A percentile compares a stretch with the other conserved stretches of the same genome.
Conservation (phyloP, 83 land plant species). For the Picea abies region DNA sequence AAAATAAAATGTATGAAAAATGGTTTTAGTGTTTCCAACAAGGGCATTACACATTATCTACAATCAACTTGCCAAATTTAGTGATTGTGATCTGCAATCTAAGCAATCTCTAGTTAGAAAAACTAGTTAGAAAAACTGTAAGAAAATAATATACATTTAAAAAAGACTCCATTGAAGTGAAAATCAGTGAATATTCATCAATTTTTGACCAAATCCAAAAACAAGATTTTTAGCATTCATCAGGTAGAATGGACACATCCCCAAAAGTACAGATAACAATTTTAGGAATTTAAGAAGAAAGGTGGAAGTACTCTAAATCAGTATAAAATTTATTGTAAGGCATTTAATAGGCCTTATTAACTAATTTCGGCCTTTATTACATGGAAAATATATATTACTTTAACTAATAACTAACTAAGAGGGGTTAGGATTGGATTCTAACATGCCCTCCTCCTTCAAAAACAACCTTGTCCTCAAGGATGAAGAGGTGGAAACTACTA, state of each 20-base stretch:
- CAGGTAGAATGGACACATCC: conserved; percentile 57
- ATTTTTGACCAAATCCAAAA: conserved; percentile 49
- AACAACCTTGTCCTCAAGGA: too few species aligned
- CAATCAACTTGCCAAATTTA: neutral
- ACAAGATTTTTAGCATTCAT: conserved; percentile 46
- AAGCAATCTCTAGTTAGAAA: neutral
- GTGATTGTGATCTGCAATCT: neutral
- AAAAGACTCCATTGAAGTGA: neutral
- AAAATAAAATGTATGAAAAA: neutral
- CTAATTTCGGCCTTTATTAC: too few species aligned
- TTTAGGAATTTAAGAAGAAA: neutral
- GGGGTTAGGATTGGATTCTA: too few species aligned
- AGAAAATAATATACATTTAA: neutral
- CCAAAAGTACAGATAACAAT: conserved; percentile 10
- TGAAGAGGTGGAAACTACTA: too few species aligned
- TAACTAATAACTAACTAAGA: too few species aligned
- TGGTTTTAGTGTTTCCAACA: neutral
- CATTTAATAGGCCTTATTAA: fast-evolving
- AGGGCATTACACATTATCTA: neutral
- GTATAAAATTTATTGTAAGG: neutral
- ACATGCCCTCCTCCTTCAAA: too few species aligned
- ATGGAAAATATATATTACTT: too few species aligned
- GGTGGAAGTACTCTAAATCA: neutral
- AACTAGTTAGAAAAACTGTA: neutral
- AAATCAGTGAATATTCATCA: too few species aligned